Conservation (phyloP, 73 alveolate species). For the Blepharisma japonicum region DNA sequence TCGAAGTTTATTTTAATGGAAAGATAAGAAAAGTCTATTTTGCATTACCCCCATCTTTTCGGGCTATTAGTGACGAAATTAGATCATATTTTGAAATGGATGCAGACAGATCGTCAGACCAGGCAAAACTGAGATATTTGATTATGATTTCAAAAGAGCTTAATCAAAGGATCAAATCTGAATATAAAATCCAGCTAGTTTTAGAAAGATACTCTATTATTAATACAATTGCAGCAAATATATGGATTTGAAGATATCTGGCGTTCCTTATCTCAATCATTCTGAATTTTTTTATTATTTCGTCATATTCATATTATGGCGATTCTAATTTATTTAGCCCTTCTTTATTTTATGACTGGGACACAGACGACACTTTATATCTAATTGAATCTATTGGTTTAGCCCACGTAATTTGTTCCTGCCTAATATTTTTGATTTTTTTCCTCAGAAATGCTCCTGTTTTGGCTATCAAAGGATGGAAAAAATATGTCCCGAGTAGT, state of each 20-base stretch:
- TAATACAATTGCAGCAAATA: neutral
- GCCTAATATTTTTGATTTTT: neutral
- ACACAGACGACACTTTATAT: neutral
- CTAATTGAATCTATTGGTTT: conserved; percentile 8
- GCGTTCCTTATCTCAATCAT: conserved; percentile 13
- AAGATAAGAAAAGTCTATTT: neutral
- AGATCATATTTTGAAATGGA: neutral
- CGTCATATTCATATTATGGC: neutral
- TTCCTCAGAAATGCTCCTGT: conserved; percentile 15
- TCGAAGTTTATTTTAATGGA: conserved; percentile 36
- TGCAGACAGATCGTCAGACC: conserved; percentile 9
- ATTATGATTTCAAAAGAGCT: neutral
- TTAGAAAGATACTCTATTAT: neutral
- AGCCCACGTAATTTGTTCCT: neutral
- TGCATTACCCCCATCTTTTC: neutral
- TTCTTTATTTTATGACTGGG: neutral
- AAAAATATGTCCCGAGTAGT: neutral
- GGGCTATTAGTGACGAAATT: neutral
- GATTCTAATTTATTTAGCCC: neutral
- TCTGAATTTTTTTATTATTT: conserved; percentile 1
- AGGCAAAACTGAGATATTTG: conserved; percentile 15
- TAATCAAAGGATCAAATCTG: neutral
- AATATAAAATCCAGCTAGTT: neutral
- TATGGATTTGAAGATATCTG: neutral
- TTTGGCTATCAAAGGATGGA: conserved; percentile 25